These are phyloP conservation scores for Malus sieversii DNA, from an alignment of 306 rosid genomes.

Conservation along the genomic window DNA sequence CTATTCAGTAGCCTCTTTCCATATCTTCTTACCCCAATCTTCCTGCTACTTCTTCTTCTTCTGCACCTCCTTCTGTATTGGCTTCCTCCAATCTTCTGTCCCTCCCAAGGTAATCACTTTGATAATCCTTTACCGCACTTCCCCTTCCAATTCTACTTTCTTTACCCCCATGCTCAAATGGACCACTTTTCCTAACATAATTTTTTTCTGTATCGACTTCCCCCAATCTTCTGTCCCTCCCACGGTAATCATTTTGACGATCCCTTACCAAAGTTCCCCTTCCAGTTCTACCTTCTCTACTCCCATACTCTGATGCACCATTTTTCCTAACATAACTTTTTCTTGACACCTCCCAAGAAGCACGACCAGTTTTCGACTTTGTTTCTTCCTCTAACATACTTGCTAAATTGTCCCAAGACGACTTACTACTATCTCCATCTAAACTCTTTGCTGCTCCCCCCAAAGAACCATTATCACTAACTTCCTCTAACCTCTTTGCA, in stretches of 20 bases:
- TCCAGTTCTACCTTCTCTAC: constrained; percentile 23
- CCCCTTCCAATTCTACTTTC: constrained; percentile 23
- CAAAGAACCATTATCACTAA: constrained; percentile 7
- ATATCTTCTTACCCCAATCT: constrained; percentile 76
- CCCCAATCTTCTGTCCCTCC: constrained; percentile 22
- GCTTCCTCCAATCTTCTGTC: constrained; percentile 25
- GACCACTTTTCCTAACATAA: constrained; percentile 18
- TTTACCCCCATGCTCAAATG: constrained; percentile 5
- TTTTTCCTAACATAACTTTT: constrained; percentile 15
- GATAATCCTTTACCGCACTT: constrained; percentile 27
- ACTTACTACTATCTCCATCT: constrained; percentile 27
- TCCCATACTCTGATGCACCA: constrained; percentile 2
- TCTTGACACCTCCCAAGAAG: constrained; percentile 26
- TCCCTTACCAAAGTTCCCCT: constrained; percentile 25
- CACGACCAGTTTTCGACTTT: constrained; percentile 16
- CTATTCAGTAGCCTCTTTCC: constrained; percentile 80
- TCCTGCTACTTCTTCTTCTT: constrained; percentile 42
- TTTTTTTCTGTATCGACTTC: constrained; percentile 16
- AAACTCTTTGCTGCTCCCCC: constrained; percentile 25
- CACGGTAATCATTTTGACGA: constrained; percentile 16
- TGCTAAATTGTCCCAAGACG: constrained; percentile 51
- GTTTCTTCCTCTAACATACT: constrained; percentile 36
- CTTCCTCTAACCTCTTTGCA: constrained; percentile 12
- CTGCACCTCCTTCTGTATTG: constrained; percentile 19
- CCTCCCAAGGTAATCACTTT: constrained; percentile 16